These are phyloP conservation scores for Fraxinus velutina DNA, from an alignment of 305 asterid species.

Conservation along the genomic window DNA sequence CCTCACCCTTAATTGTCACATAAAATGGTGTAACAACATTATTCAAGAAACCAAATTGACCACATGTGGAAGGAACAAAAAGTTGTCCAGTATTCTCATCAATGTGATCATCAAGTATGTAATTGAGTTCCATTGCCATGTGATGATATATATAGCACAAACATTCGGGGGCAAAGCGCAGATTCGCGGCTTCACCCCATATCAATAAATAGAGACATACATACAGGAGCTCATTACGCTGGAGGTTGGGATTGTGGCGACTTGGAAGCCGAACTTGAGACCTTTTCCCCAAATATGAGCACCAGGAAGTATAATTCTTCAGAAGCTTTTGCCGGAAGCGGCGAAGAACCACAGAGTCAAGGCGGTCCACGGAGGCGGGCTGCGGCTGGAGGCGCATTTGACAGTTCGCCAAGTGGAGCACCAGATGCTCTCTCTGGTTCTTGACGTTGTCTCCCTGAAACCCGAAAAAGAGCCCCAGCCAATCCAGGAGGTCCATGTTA, in stretches of 20 bases:
- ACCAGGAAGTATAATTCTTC: slow-evolving; percentile 76
- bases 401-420: slow-evolving; percentile 78
- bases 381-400: slow-evolving; percentile 90
- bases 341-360: slow-evolving; percentile 61
- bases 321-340: slow-evolving; percentile 68
- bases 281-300: slow-evolving; percentile 66
- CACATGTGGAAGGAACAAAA: slow-evolving; percentile 65
- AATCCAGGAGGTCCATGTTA: slow-evolving; percentile 71
- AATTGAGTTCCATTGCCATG: slow-evolving; percentile 79
- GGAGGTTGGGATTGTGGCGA: slow-evolving; percentile 52
- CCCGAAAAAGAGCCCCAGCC: slow-evolving; percentile 91
- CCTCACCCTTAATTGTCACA: slow-evolving; percentile 60
- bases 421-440: slow-evolving; percentile 89
- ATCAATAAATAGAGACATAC: slow-evolving; percentile 63
- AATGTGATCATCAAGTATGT: slow-evolving; percentile 63
- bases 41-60: slow-evolving; percentile 57
- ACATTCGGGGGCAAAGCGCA: slow-evolving; percentile 83
- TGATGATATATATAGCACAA: slow-evolving; percentile 85
- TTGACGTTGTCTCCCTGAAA: slow-evolving; percentile 81
- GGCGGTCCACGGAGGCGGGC: slow-evolving; percentile 52
- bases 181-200: slow-evolving; percentile 92
- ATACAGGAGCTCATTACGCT: slow-evolving; percentile 82
- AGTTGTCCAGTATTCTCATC: slow-evolving; percentile 65
- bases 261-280: slow-evolving; percentile 69
- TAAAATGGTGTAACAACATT: slow-evolving; percentile 68